These are phyloP conservation scores for Fusarium guadeloupense DNA, from an alignment of 2,329 filamentous ascomycete species.

Conservation along the genomic window DNA sequence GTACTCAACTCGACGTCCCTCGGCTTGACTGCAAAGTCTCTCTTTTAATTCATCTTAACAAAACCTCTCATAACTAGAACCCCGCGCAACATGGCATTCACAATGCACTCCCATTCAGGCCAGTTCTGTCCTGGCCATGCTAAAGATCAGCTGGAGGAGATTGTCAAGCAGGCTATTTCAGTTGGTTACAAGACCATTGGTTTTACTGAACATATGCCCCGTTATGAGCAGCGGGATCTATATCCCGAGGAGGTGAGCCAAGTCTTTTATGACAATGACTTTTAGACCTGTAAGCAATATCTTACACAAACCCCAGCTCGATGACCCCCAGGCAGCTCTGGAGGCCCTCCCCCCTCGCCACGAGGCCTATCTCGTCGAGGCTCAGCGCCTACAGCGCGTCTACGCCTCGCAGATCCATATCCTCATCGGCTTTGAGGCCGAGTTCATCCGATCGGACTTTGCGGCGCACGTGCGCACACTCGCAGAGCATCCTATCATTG, in stretches of 20 bases:
- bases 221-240: conserved; percentile 75
- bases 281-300: not conserved
- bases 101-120: conserved; percentile 97
- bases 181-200: conserved; percentile 85
- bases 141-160: conserved; percentile 82
- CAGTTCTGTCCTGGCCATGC: conserved; percentile 96
- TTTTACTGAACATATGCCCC: conserved; percentile 95
- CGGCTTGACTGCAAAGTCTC: not conserved
- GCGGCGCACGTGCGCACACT: conserved; percentile 68
- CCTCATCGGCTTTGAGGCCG: conserved; percentile 89
- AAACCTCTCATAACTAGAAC: not conserved
- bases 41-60: not conserved
- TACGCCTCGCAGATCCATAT: conserved; percentile 79
- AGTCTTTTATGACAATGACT: not conserved
- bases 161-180: conserved; percentile 80
- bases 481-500: conserved; percentile 68
- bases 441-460: conserved; percentile 83
- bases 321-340: conserved; percentile 59
- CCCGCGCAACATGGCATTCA: conserved; percentile 80
- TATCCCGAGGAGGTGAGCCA: conserved; percentile 85
- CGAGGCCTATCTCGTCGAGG: conserved; percentile 78
- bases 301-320: conserved; percentile 52
- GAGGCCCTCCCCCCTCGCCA: conserved; percentile 64
- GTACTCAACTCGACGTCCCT: not conserved
- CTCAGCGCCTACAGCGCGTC: conserved; percentile 72